Percentiles rank a stretch among this genome's conserved stretches.
Evolutionary conservation across 345 rosid genomes (phyloP).

Genomic region (Hevea brasiliensis): DNA sequence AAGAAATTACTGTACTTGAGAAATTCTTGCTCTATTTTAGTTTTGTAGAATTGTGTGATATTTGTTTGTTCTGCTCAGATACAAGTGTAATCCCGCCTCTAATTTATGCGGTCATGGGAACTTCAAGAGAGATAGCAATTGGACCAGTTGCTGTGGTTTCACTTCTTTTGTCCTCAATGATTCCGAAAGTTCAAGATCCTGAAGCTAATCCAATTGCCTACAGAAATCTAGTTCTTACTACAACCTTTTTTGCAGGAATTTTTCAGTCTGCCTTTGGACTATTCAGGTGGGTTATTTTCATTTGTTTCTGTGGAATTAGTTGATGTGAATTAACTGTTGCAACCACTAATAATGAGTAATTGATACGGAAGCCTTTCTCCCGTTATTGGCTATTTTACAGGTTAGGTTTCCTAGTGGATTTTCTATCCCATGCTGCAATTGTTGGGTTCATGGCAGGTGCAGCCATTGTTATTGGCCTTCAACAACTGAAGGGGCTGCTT

Average conservation of each 20-base stretch:
- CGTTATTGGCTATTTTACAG: slow-evolving; percentile 27
- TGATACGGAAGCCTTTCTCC: no score
- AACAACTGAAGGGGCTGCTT: slow-evolving; percentile 82
- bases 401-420: slow-evolving; percentile 88
- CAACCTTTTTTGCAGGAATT: slow-evolving; percentile 79
- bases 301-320: background rate
- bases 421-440: slow-evolving; percentile 80
- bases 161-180: slow-evolving; percentile 76
- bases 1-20: background rate
- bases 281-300: slow-evolving; percentile 42
- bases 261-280: slow-evolving; percentile 83
- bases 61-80: slow-evolving; percentile 37
- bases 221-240: slow-evolving; percentile 63
- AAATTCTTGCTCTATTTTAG: no score
- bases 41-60: background rate
- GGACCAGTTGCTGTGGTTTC: slow-evolving; percentile 97
- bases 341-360: background rate
- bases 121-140: slow-evolving; percentile 85
- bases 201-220: slow-evolving; percentile 55
- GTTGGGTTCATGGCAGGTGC: slow-evolving; percentile 98
- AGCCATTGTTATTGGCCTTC: slow-evolving; percentile 88
- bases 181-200: slow-evolving; percentile 62
- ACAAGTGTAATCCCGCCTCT: slow-evolving; percentile 88
- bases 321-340: background rate
- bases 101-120: slow-evolving; percentile 85